Percentiles rank a stretch among this genome's conserved stretches.
These are phyloP conservation scores for Suhomyces kunorum DNA, from an alignment of 1,139 yeast species.

Conservation along the genomic window DNA sequence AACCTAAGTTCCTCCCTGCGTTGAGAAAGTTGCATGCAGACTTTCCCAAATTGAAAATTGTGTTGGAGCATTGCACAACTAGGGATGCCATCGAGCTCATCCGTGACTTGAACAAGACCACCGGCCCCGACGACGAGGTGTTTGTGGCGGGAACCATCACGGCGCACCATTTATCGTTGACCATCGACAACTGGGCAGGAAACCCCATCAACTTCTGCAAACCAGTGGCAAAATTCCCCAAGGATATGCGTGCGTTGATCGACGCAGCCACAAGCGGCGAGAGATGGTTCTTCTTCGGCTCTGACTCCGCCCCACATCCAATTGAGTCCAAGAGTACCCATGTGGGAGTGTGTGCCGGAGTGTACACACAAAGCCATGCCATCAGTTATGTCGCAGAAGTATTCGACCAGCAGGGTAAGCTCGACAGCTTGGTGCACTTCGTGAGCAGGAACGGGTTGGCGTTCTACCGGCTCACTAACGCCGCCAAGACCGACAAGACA, in stretches of 20 bases:
- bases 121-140: constrained; percentile 42
- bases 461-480: constrained; percentile 57
- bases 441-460: constrained; percentile 71
- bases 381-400: constrained; percentile 83
- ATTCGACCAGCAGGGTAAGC: constrained; percentile 64
- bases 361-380: constrained; percentile 84
- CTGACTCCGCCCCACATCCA: constrained; percentile 98
- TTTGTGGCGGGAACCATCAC: constrained; percentile 90
- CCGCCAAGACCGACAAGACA: constrained; percentile 48
- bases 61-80: constrained; percentile 94
- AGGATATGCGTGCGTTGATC: constrained; percentile 75
- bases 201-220: constrained; percentile 93
- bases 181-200: constrained; percentile 96
- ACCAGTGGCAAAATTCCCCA: constrained; percentile 94
- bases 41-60: constrained; percentile 84
- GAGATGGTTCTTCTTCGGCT: constrained; percentile 93
- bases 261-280: constrained; percentile 90
- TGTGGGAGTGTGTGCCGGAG: constrained; percentile 94
- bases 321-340: constrained; percentile 72
- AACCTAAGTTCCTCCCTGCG: constrained; percentile 91
- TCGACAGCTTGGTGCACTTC: constrained; percentile 69
- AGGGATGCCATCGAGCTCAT: constrained; percentile 82
- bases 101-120: constrained; percentile 61
- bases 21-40: constrained; percentile 71
- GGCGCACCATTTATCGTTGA: constrained; percentile 87